These are phyloP conservation scores for Eucalyptus globulus DNA, from an alignment of 345 rosid species.

Conservation along the genomic window DNA sequence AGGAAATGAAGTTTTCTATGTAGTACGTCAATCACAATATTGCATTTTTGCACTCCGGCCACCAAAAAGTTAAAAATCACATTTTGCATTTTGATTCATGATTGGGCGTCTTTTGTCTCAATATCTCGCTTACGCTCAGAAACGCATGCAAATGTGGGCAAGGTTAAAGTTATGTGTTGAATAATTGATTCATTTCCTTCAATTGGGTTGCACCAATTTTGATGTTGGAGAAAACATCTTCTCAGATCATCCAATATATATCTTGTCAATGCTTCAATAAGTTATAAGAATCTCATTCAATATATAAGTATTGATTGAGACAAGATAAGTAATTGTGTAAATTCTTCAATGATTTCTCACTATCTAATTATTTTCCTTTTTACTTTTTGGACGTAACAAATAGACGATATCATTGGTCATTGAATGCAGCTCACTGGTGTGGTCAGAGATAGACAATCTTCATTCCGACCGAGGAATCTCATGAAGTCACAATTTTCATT, in stretches of 20 bases:
- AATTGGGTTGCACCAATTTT: not conserved
- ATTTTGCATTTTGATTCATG: not conserved
- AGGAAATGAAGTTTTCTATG: not conserved
- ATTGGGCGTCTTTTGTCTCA: not conserved
- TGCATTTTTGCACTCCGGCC: not conserved
- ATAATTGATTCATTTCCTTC: not conserved
- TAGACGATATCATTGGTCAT: accelerated
- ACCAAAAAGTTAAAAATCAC: not conserved
- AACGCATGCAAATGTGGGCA: not conserved
- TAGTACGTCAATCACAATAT: too few relatives aligned
- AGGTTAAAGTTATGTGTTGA: not conserved
- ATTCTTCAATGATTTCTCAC: accelerated
- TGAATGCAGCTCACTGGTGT: accelerated
- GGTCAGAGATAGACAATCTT: too few relatives aligned
- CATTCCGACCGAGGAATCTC: not conserved
- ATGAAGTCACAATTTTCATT: not conserved
- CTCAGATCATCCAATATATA: not conserved
- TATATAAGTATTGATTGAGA: not conserved
- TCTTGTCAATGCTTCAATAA: too few relatives aligned
- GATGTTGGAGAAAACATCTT: not conserved
- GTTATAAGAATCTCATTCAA: not conserved
- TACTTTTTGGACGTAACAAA: too few relatives aligned
- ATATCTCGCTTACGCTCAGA: accelerated
- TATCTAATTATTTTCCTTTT: not conserved
- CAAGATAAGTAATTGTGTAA: not conserved